A percentile compares a stretch with the other conserved stretches of the same genome.
Evolutionary conservation across 768 basidiomycete genomes (phyloP).

Genomic region (Boletus sp.): DNA sequence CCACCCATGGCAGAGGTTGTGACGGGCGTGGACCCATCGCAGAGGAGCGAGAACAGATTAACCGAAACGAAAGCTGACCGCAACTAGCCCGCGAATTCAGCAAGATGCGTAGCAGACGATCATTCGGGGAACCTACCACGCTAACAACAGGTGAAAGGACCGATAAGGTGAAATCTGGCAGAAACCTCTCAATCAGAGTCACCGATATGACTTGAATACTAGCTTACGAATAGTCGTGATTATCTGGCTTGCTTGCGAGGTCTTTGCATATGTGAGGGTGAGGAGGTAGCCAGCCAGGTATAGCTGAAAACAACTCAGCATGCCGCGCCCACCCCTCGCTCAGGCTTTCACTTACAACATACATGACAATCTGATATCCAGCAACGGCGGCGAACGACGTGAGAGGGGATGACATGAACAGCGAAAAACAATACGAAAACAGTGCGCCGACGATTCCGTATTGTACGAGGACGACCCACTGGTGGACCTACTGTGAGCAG

Average conservation of each 20-base stretch:
- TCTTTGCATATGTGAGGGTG: slow-evolving; percentile 68
- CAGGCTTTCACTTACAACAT: slow-evolving; percentile 47
- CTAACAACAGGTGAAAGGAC: slow-evolving; percentile 67
- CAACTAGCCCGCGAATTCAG: slow-evolving; percentile 36
- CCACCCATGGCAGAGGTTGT: slow-evolving; percentile 45
- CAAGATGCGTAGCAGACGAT: not conserved
- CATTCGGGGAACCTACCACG: slow-evolving; percentile 43
- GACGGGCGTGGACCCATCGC: slow-evolving; percentile 50
- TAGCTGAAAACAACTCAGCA: slow-evolving; percentile 36
- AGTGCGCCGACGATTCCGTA: slow-evolving; percentile 68
- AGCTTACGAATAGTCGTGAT: slow-evolving; percentile 58
- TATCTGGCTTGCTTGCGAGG: slow-evolving; percentile 47
- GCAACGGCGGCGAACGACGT: slow-evolving; percentile 72
- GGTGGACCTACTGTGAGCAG: not conserved
- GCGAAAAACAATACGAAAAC: slow-evolving; percentile 64
- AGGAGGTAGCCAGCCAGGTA: slow-evolving; percentile 69
- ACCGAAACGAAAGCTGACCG: slow-evolving; percentile 72
- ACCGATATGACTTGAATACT: not conserved
- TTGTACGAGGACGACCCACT: slow-evolving; percentile 72
- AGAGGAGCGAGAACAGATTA: slow-evolving; percentile 73
- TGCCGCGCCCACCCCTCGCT: not conserved
- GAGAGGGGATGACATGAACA: slow-evolving; percentile 60
- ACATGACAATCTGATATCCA: slow-evolving; percentile 71
- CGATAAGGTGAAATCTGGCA: slow-evolving; percentile 60
- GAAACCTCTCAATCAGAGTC: not conserved